Conservation (phyloP, 495 filamentous ascomycete species). For the Xylaria intraflava region DNA sequence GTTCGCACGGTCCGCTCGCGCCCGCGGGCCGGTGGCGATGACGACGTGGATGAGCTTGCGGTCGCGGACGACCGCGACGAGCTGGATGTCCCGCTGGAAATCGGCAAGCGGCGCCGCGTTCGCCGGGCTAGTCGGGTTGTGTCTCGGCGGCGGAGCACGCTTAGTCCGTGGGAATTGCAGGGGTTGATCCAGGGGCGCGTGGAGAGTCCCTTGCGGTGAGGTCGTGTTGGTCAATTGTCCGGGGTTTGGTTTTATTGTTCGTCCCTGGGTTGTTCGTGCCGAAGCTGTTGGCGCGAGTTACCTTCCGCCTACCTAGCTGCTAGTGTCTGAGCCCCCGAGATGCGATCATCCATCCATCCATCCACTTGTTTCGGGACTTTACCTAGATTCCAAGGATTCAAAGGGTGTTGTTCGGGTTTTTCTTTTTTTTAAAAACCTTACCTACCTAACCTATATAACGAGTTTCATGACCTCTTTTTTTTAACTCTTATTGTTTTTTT, state of each 20-base stretch:
- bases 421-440: too few relatives aligned
- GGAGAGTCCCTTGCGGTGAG: constrained; percentile 4
- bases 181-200: constrained; percentile 44
- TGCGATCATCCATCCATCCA: too few relatives aligned
- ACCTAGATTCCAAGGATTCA: too few relatives aligned
- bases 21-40: background rate
- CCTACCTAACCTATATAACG: too few relatives aligned
- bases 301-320: too few relatives aligned
- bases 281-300: too few relatives aligned
- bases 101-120: constrained; percentile 40
- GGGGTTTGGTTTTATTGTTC: background rate
- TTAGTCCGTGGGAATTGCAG: constrained; percentile 66
- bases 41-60: constrained; percentile 11
- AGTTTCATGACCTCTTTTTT: too few relatives aligned
- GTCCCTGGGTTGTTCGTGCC: background rate
- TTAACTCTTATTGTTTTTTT: too few relatives aligned
- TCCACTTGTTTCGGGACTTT: too few relatives aligned
- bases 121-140: constrained; percentile 36
- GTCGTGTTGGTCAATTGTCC: too few relatives aligned
- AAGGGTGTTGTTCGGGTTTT: too few relatives aligned
- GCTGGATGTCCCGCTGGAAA: background rate
- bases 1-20: background rate
- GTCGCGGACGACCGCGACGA: background rate
- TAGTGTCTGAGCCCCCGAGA: too few relatives aligned
- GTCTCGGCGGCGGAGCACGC: constrained; percentile 58